Conservation (phyloP, 2,329 filamentous ascomycete species). For the Paracoccidioides brasiliensis region DNA sequence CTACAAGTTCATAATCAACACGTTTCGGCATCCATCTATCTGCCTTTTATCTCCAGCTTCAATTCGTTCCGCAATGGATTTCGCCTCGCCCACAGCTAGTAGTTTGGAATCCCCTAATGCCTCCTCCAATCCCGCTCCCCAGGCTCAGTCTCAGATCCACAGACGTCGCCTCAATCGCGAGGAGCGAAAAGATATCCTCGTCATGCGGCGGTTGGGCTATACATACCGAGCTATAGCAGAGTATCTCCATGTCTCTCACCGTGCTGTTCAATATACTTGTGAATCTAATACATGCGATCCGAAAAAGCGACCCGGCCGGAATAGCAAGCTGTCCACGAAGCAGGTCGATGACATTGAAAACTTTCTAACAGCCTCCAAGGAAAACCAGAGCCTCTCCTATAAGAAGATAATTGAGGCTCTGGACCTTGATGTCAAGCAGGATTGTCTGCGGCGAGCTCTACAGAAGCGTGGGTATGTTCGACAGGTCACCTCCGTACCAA, state of each 20-base stretch:
- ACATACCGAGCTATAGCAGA: slow-evolving; percentile 1
- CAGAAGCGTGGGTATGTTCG: neutral
- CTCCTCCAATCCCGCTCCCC: neutral
- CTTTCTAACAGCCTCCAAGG: neutral
- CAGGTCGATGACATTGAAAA: slow-evolving; percentile 1
- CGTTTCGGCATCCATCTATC: neutral
- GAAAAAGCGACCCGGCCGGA: neutral
- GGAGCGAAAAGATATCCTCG: neutral
- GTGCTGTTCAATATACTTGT: neutral
- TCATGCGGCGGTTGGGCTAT: neutral
- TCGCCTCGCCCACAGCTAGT: neutral
- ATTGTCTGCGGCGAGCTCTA: neutral
- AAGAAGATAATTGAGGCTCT: slow-evolving; percentile 2
- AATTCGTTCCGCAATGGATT: neutral
- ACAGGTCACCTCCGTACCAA: neutral
- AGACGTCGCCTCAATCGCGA: slow-evolving; percentile 1
- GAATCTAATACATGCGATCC: slow-evolving; percentile 1
- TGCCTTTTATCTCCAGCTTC: neutral
- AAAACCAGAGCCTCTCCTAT: neutral
- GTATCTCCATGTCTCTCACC: neutral
- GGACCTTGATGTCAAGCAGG: slow-evolving; percentile 1
- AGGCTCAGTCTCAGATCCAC: neutral
- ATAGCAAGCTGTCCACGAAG: neutral
- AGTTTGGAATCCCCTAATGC: neutral
- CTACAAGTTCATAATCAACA: neutral